Conservation (phyloP, 2,329 filamentous ascomycete genomes). For the Ascochyta koolunga region DNA sequence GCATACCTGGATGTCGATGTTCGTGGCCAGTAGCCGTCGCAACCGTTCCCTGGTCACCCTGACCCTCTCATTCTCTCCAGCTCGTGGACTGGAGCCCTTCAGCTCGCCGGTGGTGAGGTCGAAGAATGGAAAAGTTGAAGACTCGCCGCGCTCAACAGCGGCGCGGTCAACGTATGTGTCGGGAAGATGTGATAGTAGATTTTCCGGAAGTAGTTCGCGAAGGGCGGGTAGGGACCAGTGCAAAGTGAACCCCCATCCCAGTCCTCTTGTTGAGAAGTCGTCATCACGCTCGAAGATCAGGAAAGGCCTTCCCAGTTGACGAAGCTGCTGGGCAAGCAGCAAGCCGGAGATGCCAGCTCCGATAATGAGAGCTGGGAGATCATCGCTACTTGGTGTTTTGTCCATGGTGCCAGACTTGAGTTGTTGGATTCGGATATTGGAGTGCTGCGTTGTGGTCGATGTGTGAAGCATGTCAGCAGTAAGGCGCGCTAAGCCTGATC, state of each 20-base stretch:
- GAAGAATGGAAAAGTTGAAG: constrained; percentile 19
- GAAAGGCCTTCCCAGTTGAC: constrained; percentile 25
- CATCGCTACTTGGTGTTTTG: not conserved
- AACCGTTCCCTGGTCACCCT: constrained; percentile 17
- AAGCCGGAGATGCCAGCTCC: constrained; percentile 32
- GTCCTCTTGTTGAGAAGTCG: constrained; percentile 13
- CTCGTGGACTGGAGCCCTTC: constrained; percentile 6
- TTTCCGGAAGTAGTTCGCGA: constrained; percentile 8
- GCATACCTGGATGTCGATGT: constrained; percentile 13
- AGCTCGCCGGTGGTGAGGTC: constrained; percentile 19
- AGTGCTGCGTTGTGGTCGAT: not conserved
- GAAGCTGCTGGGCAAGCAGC: constrained; percentile 29
- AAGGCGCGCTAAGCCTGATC: constrained; percentile 2
- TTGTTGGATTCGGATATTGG: not conserved
- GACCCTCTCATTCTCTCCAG: constrained; percentile 8
- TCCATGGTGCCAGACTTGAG: not conserved
- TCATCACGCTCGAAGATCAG: constrained; percentile 31
- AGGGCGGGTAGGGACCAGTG: constrained; percentile 21
- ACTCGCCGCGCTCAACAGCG: constrained; percentile 16
- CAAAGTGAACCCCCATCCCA: constrained; percentile 31
- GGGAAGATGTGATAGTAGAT: constrained; percentile 8
- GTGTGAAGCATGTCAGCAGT: constrained; percentile 1
- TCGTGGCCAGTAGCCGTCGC: constrained; percentile 13
- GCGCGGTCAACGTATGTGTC: constrained; percentile 19
- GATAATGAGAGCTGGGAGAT: constrained; percentile 26